Base-by-base conservation (phyloP, 2,329 filamentous ascomycete genomes). In the Beauveria varroae region DNA sequence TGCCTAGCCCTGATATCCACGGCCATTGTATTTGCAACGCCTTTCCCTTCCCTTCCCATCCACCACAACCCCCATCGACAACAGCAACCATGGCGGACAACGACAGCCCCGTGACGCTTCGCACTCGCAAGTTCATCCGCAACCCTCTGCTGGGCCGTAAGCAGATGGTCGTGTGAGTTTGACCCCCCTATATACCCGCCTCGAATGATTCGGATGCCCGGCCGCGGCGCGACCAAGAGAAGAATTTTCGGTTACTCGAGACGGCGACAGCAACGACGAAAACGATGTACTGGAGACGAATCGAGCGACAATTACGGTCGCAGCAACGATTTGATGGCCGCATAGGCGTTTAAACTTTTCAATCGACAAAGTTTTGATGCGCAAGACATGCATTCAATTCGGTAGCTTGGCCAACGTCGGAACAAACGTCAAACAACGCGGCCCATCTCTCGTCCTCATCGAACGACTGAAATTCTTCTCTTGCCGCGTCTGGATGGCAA, bases 41-140 rank as follows among this genome's bases (percentile, higher is more conserved):
- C 53, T 50, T 51, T 49, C 53, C 64, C 28, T 51, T 60, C 57
- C 54, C 51, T 50, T 51, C 44, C 68, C 71, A 61, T 52, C 59
- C 56, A 62, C 34, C 71, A 70, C 69, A 70, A 66, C 67, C 66
- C 65, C 47, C 46, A 66, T 63, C 64, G 61, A 62, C 66, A 67
- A 66, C 75, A 80, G 81, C 81, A 83, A 96, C 81, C 80, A 96
- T 97, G 93, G 90, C 93, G 82, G 90, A 93, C 82, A 80, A 81
- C 76, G 88, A 91, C 78, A 80, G 81, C 73, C 81, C 88, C 76
- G 88, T 92, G 78, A 92, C 89, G 75, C 82, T 93, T 83, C 87
- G 95, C 85, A 99, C 95, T 82, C 93, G 95, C 90, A 98, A 98
- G 86, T 99, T 99, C 90, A 96, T 98, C 84, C 91, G 93, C 85